A percentile compares a stretch with the other conserved stretches of the same genome.
Evolutionary conservation across 768 basidiomycete genomes (phyloP).

Genomic region (Punctularia strigosozonata): DNA sequence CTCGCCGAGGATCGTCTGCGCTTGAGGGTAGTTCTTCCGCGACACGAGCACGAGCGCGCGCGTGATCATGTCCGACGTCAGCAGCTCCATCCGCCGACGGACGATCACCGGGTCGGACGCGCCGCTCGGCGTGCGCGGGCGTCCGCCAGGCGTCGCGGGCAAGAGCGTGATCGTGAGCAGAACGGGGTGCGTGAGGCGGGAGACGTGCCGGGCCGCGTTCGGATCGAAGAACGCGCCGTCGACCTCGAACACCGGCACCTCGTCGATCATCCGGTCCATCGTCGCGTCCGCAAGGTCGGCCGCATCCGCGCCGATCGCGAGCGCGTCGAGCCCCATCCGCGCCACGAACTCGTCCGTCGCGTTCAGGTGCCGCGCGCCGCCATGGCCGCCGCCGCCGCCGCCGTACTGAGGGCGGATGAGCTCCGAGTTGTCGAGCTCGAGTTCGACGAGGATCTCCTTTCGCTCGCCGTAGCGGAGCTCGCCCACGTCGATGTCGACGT

Average conservation of each 20-base stretch:
- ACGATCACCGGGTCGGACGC: constrained; percentile 80
- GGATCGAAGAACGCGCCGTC: constrained; percentile 96
- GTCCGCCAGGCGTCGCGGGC: constrained; percentile 31
- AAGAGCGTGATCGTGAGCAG: constrained; percentile 89
- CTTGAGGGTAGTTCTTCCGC: constrained; percentile 81
- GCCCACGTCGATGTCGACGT: constrained; percentile 91
- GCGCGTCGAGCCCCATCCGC: constrained; percentile 69
- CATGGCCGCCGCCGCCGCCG: constrained; percentile 11
- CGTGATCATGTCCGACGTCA: constrained; percentile 96
- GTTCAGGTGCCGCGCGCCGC: constrained; percentile 35
- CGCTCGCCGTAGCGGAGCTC: constrained; percentile 94
- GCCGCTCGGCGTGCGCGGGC: constrained; percentile 21
- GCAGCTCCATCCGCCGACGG: constrained; percentile 89
- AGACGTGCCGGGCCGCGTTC: constrained; percentile 67
- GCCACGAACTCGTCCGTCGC: constrained; percentile 87
- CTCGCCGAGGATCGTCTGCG: constrained; percentile 81
- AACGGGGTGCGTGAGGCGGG: constrained; percentile 84
- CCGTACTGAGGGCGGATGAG: constrained; percentile 11
- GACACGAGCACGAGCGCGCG: constrained; percentile 87
- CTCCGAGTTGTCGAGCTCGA: constrained; percentile 81
- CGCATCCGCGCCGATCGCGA: constrained; percentile 60
- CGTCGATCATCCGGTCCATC: constrained; percentile 97
- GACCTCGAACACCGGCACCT: constrained; percentile 92
- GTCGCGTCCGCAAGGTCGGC: constrained; percentile 76
- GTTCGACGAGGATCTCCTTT: constrained; percentile 94